Conservation (phyloP, 106 monocot genomes). For the Dendrobium nobile region DNA sequence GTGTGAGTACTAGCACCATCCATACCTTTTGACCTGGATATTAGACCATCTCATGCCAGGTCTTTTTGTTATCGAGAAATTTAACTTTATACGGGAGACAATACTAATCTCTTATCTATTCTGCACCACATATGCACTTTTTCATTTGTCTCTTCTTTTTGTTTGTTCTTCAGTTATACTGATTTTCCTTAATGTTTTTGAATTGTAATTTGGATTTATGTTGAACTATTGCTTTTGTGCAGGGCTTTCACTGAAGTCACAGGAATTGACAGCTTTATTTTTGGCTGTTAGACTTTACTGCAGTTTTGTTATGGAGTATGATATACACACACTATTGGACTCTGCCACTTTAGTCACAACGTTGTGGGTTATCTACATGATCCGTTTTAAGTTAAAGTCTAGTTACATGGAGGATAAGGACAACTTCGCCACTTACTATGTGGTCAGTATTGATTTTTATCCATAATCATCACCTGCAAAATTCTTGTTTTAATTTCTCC, state of each 20-base stretch:
- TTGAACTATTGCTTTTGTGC: conserved; percentile 12
- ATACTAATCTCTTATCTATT: neutral
- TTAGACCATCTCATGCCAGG: neutral
- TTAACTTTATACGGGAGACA: neutral
- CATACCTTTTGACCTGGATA: neutral
- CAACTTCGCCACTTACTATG: conserved; percentile 59
- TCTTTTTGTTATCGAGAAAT: neutral
- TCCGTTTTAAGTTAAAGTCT: conserved; percentile 68
- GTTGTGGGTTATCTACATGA: conserved; percentile 93
- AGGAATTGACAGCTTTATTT: conserved; percentile 81
- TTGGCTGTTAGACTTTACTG: conserved; percentile 88
- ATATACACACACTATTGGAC: conserved; percentile 91
- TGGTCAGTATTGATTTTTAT: conserved; percentile 36
- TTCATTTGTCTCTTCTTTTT: neutral
- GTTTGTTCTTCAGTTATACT: neutral
- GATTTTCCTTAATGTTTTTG: neutral
- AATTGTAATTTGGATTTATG: neutral
- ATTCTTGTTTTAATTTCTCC: neutral
- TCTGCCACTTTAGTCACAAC: conserved; percentile 69
- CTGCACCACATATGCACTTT: neutral
- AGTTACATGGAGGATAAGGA: conserved; percentile 94
- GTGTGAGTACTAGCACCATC: neutral
- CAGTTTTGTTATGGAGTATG: conserved; percentile 93
- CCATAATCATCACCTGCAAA: neutral
- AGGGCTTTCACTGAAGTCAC: conserved; percentile 87